A percentile compares a stretch with the other conserved stretches of the same genome.
phyloP scores from a whole-genome alignment of 768 basidiomycete species.

The Phylloporus arenicola region DNA sequence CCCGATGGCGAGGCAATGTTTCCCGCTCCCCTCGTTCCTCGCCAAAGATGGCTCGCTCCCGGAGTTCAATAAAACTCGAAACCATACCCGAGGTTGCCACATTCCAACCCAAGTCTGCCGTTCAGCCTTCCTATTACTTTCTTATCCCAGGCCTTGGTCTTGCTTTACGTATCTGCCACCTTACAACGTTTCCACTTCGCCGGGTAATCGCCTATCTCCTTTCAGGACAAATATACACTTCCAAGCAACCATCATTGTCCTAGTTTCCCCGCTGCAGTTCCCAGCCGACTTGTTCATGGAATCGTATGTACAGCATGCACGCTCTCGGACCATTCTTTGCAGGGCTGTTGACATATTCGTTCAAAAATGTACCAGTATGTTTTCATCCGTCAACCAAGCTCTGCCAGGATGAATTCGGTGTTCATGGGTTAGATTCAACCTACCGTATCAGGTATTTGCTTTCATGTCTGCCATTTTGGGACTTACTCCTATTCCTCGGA shows the following conservation, averaged over 20 bases:
- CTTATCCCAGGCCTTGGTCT: slow-evolving; percentile 26
- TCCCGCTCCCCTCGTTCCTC: slow-evolving; percentile 20
- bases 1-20: slow-evolving; percentile 8
- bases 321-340: slow-evolving; percentile 7
- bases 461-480: slow-evolving; percentile 24
- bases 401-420: background rate
- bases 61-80: slow-evolving; percentile 29
- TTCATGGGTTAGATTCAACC: slow-evolving; percentile 13
- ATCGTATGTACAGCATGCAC: slow-evolving; percentile 6
- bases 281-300: background rate
- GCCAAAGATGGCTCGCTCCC: slow-evolving; percentile 23
- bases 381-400: background rate
- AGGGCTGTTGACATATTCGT: background rate
- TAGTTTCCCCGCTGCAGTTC: slow-evolving; percentile 10
- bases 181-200: slow-evolving; percentile 28
- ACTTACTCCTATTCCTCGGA: slow-evolving; percentile 13
- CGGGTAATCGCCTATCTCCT: slow-evolving; percentile 20
- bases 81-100: slow-evolving; percentile 35
- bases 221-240: slow-evolving; percentile 20
- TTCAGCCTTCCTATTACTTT: slow-evolving; percentile 11
- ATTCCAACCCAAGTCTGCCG: slow-evolving; percentile 23
- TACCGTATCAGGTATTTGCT: slow-evolving; percentile 27
- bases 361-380: slow-evolving; percentile 16
- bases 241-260: slow-evolving; percentile 9
- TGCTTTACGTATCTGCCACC: slow-evolving; percentile 26